Conservation (phyloP, 441 rosid genomes). For the Dalechampia spathulata region DNA sequence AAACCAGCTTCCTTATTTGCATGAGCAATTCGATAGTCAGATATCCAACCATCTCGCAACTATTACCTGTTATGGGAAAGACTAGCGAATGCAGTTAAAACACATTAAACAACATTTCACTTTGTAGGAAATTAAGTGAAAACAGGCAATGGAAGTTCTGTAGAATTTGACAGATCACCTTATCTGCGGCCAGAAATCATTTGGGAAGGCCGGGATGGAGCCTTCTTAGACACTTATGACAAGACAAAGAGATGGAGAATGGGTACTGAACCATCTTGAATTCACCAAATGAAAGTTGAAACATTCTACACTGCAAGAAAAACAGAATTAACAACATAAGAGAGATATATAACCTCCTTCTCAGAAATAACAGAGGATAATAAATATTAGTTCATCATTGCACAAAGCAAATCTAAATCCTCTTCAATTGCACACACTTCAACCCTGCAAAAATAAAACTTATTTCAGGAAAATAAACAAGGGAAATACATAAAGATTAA, state of each 20-base stretch:
- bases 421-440: slow-evolving; percentile 49
- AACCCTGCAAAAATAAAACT: slow-evolving; percentile 71
- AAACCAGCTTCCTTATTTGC: no score
- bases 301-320: slow-evolving; percentile 10
- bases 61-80: no score
- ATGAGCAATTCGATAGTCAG: no score
- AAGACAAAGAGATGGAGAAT: neutral
- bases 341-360: neutral
- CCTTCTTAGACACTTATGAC: neutral
- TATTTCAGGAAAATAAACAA: slow-evolving; percentile 28
- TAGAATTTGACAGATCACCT: no score
- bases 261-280: neutral
- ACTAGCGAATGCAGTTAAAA: no score
- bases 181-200: neutral
- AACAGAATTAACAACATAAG: slow-evolving; percentile 2
- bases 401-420: slow-evolving; percentile 27
- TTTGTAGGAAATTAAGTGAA: no score
- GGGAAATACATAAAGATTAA: slow-evolving; percentile 18
- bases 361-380: slow-evolving; percentile 13
- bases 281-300: neutral
- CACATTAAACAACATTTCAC: no score
- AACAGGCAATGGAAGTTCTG: no score
- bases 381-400: slow-evolving; percentile 19
- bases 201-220: neutral
- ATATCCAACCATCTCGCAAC: no score